Base-by-base conservation (phyloP, 2,329 filamentous ascomycete genomes). In the Cercospora sojina region DNA sequence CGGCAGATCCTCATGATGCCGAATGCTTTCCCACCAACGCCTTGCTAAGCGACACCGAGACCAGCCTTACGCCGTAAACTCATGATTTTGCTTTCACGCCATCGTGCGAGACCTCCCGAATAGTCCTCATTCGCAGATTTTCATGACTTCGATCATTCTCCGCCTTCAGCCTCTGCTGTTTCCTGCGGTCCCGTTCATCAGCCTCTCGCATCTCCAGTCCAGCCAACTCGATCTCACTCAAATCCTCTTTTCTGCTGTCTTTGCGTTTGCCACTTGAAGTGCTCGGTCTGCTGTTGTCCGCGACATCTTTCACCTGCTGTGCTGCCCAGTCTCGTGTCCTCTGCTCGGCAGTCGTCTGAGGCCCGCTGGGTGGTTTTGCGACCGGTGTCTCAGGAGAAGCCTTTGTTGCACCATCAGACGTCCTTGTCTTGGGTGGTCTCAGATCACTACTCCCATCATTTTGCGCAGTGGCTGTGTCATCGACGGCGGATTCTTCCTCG, bases 401-500 rank as follows among this genome's bases (percentile, higher is more conserved):
- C 27, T 64, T 65, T 53, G 70, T 70, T 12, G 31, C 23, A 16
- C 18, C 49, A 18, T 43, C 49, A 13, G 64, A 29, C 20, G 60
- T 65, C 38, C 67, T 67, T n/a, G 67, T 64, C 31, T 68, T 67
- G 2, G 61, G 43, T 6, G 70, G 64, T 41, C 60, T 59, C 27
- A 64, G 41, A 23, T 47, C 69, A 35, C 43, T 55, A 38, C 69
- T 72, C 16, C 55, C 67, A 23, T 74, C 71, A 7, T 55, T 49
- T 10, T 65, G 57, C 31, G 62, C 64, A 18, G 67, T 58, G 18
- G 65, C 65, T 10, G 62, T 51, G 25, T 69, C 74, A 64, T 84
- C 84, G 5, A 82, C 78, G 31, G 84, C 78, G 3, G 79, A 79
- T 23, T 90, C 77, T 2, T 79, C 88, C 20, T 89, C 89, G 1